Evolutionary conservation across 1,284 basidiomycete species (phyloP).

Genomic region (Singerocomus inundabilis): DNA sequence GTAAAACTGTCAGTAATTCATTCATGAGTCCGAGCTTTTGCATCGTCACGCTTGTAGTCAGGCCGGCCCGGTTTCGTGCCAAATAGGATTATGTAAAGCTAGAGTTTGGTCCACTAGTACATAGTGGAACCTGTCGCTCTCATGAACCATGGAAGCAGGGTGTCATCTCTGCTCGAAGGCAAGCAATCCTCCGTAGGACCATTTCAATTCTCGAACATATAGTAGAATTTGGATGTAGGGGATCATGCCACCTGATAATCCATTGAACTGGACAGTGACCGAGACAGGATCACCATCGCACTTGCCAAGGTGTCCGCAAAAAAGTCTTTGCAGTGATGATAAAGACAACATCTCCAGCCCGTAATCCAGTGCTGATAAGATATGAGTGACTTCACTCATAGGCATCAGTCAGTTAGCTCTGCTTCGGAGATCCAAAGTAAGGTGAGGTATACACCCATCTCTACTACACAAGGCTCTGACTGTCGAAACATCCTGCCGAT

Average conservation of each 20-base stretch:
- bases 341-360: not conserved
- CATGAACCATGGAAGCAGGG: conserved; percentile 6
- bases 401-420: not conserved
- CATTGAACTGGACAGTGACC: no score
- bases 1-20: no score
- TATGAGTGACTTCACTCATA: not conserved
- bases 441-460: not conserved
- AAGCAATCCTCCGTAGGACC: not conserved
- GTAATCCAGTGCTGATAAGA: not conserved
- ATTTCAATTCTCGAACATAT: not conserved
- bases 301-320: no score
- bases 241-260: no score
- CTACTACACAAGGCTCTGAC: not conserved
- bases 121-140: no score
- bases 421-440: not conserved
- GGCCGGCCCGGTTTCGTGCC: no score
- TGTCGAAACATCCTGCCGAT: not conserved
- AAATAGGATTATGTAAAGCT: no score
- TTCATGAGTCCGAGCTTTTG: no score
- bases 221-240: conserved; percentile 9
- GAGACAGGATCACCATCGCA: no score
- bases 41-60: no score
- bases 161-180: not conserved
- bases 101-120: no score
- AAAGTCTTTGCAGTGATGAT: not conserved